Conservation (phyloP, 352 stramenopile genomes). For the Phytophthora vignae region DNA sequence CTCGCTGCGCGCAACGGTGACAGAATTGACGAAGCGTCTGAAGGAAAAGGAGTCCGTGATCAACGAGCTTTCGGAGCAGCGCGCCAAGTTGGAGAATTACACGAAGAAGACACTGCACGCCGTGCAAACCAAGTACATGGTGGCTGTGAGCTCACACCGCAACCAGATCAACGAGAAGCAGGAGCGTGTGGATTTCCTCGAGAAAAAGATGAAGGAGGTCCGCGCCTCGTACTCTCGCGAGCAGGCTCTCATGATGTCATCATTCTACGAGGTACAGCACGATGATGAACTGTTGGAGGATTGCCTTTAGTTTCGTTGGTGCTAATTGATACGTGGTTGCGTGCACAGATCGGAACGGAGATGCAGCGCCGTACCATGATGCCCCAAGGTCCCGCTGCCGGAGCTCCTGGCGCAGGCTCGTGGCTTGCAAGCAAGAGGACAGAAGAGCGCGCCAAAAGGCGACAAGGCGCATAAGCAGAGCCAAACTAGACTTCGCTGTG, state of each 20-base stretch:
- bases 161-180: slow-evolving; percentile 91
- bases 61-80: slow-evolving; percentile 88
- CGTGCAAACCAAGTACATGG: slow-evolving; percentile 93
- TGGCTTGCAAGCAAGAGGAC: slow-evolving; percentile 88
- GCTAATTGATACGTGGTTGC: slow-evolving; percentile 4
- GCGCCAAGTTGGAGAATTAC: slow-evolving; percentile 91
- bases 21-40: slow-evolving; percentile 83
- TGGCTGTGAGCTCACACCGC: slow-evolving; percentile 87
- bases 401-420: slow-evolving; percentile 55
- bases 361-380: slow-evolving; percentile 91
- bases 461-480: slow-evolving; percentile 59
- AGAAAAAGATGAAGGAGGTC: slow-evolving; percentile 89
- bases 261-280: slow-evolving; percentile 82
- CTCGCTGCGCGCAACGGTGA: slow-evolving; percentile 81
- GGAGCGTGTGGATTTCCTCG: slow-evolving; percentile 83
- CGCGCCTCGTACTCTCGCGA: slow-evolving; percentile 83
- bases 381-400: slow-evolving; percentile 65
- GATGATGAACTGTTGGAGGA: neutral
- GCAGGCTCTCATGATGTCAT: slow-evolving; percentile 90
- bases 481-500: slow-evolving; percentile 1
- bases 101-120: slow-evolving; percentile 91
- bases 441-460: slow-evolving; percentile 85
- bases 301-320: neutral
- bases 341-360: slow-evolving; percentile 83
- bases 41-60: slow-evolving; percentile 91